A percentile compares a stretch with the other conserved stretches of the same genome.
These are phyloP conservation scores for cucumber (Cucumis sativus) DNA, from an alignment of 306 rosid species.

Conservation along the genomic window DNA sequence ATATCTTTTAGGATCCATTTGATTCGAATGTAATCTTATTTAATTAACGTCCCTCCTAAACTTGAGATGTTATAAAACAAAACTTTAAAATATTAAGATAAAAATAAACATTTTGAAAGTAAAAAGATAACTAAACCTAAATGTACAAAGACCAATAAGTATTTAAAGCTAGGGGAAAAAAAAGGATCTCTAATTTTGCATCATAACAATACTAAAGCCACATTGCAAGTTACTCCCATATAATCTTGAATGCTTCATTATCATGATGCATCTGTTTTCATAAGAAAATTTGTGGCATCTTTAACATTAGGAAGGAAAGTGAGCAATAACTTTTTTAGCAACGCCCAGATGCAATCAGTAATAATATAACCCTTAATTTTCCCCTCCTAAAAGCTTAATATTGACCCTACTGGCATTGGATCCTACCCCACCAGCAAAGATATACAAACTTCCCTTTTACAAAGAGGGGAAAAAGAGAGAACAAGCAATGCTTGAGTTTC, in stretches of 20 bases:
- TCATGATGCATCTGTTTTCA: no score
- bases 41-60: no score
- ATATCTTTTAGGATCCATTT: no score
- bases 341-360: neutral
- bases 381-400: neutral
- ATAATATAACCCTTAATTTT: neutral
- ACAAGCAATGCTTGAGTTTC: neutral
- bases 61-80: no score
- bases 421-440: neutral
- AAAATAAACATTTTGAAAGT: no score
- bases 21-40: no score
- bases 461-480: neutral
- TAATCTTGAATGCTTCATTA: neutral
- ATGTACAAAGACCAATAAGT: no score
- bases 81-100: no score
- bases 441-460: neutral
- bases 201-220: neutral
- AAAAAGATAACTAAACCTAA: no score
- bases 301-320: neutral
- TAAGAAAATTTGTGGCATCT: no score
- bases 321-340: neutral
- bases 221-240: no score
- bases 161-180: no score
- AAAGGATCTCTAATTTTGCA: neutral
- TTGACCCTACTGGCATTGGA: neutral